Base-by-base conservation (phyloP, 2,329 filamentous ascomycete genomes). In the Claviceps pazoutovae region DNA sequence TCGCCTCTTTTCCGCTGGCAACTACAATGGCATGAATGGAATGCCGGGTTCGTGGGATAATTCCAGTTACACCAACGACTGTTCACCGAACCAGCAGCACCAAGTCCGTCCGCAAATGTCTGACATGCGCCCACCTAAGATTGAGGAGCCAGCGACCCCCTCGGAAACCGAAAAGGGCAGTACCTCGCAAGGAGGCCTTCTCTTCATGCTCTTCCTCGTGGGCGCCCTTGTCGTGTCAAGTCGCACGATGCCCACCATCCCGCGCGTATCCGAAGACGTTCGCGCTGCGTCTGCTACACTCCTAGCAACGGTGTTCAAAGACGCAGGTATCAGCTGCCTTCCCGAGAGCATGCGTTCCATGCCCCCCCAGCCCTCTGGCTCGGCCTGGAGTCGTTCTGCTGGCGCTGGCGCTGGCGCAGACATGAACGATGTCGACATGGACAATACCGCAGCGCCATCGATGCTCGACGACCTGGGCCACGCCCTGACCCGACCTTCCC, bases 211-310 rank as follows among this genome's bases (percentile, higher is more conserved):
- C 59, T 86, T 98, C 64, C 84, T 98, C 51, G 90, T 95, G 57
- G 93, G 93, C 64, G 93, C 93, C 50, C 95, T 96, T 64, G 89
- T 97, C 60, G 85, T 93, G 56, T 96, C 91, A 36, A 94, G 90
- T 70, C 82, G 82, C 59, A 79, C 82, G 45, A 75, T 83, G 19
- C 80, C 83, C 41, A 80, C 81, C 58, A 83, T 94, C 59, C 86
- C 86, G 49, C 79, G 79, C 52, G 84, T 91, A 64, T 85, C 88
- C 38, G 85, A 91, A 52, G 86, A 91, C 60, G 81, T 93, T 52
- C 84, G 86, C 54, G 83, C 80, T 57, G 86, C 86, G 42, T 88
- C 87, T 14, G 84, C 86, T 49, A 80, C 82, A 19, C 78, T 93
- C 19, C 79, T 93, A 52, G 80, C 89, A 67, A 88, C 82, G 66